Evolutionary conservation across 2,329 filamentous ascomycete species (phyloP), one percentile per base, ranked within the genome.

Genomic region (Microthyrium microscopicum): DNA sequence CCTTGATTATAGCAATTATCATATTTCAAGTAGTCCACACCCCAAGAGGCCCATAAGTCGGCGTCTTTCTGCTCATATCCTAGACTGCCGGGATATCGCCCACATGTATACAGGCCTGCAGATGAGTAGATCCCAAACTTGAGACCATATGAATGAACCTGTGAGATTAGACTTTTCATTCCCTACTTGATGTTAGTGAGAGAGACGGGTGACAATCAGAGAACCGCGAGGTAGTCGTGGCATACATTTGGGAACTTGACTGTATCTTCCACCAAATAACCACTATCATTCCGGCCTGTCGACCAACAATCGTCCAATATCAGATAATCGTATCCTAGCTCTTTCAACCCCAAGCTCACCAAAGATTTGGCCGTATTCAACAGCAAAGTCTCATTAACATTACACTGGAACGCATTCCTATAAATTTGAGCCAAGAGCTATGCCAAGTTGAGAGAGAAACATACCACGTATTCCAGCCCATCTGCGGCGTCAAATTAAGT

Each of bases 1-100:
- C 66, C 66, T 39, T 61, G 53, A 40, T 68, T 68, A 45, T 58
- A 68, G 50, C 66, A 70, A 44, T 70, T 70, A 47, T 70, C 66
- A 41, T 69, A 69, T 44, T 68, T 66, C 16, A 66, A 45, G 40
- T 66, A 66, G 45, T 64, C 49, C 22, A 48, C 40, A 2, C 60
- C 64, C 60, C 64, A 66, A 12, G 47, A 49, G 1, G 66, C 65
- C 44, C 60, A 70, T 1, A 59, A 55, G 12, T 61, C 46, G 1
- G 67, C 67, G 45, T 72, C 67, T 19, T 61, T 53, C 21, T 57
- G 52, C 44, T 69, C 68, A 42, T 64, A 57, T 4, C 60, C 64
- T 26, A 66, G 43, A 26, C 53, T 59, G 2, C 61, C 65, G 2
- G 59, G 45, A 25, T 51, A 54, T 30, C 48, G 29, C 28, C 51